Conservation (phyloP, 2,329 filamentous ascomycete genomes). For the Colletotrichum nymphaeae region DNA sequence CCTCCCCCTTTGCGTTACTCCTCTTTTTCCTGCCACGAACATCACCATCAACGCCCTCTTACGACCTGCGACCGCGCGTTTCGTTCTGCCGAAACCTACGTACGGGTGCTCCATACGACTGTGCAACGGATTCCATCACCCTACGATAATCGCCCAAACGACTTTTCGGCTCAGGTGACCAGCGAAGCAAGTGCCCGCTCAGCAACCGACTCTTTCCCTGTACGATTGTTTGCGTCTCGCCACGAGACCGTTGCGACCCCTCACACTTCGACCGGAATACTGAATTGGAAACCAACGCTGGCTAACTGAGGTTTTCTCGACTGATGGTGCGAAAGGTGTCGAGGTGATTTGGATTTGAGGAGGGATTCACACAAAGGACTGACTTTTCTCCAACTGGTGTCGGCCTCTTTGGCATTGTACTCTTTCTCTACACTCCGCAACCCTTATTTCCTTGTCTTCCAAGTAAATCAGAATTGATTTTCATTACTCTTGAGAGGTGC, state of each 20-base stretch:
- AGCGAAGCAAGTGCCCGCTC: conserved; percentile 34
- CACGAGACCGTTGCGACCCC: neutral
- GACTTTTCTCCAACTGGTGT: conserved; percentile 36
- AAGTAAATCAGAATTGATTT: conserved; percentile 67
- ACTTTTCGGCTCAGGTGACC: neutral
- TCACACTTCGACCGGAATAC: conserved; percentile 3
- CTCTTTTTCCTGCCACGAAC: conserved; percentile 31
- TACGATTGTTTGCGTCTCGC: neutral
- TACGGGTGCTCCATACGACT: neutral
- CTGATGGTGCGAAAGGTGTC: conserved; percentile 37
- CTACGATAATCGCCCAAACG: conserved; percentile 4
- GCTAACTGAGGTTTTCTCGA: conserved; percentile 33
- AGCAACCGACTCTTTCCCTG: neutral
- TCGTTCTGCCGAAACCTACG: neutral
- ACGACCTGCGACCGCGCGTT: conserved; percentile 3
- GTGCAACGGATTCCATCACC: neutral
- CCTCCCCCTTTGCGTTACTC: conserved; percentile 25
- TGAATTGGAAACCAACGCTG: conserved; percentile 25
- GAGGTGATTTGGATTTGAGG: conserved; percentile 38
- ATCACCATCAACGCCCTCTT: conserved; percentile 6
- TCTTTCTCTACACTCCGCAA: conserved; percentile 37
- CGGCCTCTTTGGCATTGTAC: conserved; percentile 40
- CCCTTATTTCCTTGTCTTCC: conserved; percentile 39
- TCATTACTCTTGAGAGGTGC: conserved; percentile 47
- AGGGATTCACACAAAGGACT: conserved; percentile 38